These are phyloP conservation scores for Boletus sp. DNA, from an alignment of 768 basidiomycete species.

Conservation along the genomic window DNA sequence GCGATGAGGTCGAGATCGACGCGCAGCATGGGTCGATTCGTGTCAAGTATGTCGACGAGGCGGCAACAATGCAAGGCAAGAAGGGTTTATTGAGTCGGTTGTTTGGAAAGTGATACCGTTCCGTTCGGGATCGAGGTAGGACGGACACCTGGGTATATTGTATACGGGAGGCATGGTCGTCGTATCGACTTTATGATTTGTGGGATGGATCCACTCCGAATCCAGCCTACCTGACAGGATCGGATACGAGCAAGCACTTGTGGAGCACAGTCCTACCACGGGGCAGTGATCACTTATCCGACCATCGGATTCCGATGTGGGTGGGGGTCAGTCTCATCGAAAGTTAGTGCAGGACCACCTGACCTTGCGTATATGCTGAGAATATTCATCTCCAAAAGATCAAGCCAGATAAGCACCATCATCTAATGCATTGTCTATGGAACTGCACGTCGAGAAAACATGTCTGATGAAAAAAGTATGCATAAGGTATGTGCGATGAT, in stretches of 20 bases:
- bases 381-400: too few species aligned
- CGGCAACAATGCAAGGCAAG: background rate
- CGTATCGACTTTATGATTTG: background rate
- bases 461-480: background rate
- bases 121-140: background rate
- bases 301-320: too few species aligned
- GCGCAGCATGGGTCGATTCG: slow-evolving; percentile 17
- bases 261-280: too few species aligned
- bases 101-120: slow-evolving; percentile 12
- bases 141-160: background rate
- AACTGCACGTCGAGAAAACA: background rate
- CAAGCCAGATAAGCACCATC: too few species aligned
- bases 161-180: background rate
- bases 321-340: too few species aligned
- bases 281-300: too few species aligned
- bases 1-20: slow-evolving; percentile 20
- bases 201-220: too few species aligned
- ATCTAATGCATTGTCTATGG: background rate
- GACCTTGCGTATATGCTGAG: too few species aligned
- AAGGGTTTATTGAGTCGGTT: slow-evolving; percentile 20
- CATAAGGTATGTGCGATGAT: slow-evolving; percentile 9
- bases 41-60: slow-evolving; percentile 23
- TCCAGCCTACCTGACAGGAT: too few species aligned
- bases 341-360: too few species aligned
- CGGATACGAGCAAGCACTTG: too few species aligned